phyloP scores from a whole-genome alignment of 2,329 filamentous ascomycete genomes.

The Mollisiaceae sp. region DNA sequence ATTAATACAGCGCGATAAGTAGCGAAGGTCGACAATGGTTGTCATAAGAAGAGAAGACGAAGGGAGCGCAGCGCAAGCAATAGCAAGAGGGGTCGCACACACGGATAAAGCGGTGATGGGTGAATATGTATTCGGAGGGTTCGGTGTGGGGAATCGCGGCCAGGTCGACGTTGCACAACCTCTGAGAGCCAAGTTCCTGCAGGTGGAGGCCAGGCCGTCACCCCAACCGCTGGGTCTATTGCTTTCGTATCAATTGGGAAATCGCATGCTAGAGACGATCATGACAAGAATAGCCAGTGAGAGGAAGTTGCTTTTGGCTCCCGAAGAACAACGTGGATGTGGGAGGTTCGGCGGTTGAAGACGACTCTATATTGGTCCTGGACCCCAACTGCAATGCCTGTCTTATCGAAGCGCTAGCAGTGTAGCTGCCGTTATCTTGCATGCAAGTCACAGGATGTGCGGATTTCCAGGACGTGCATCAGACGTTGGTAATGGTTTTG shows the following conservation, averaged over 20 bases:
- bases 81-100: conserved; percentile 25
- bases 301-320: conserved; percentile 18
- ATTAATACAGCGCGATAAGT: conserved; percentile 41
- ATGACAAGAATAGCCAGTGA: conserved; percentile 29
- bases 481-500: conserved; percentile 14
- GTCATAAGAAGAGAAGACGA: conserved; percentile 21
- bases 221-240: conserved; percentile 42
- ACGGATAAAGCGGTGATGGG: conserved; percentile 35
- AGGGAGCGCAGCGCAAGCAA: conserved; percentile 24
- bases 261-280: conserved; percentile 24
- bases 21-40: conserved; percentile 33
- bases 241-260: conserved; percentile 32
- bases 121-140: conserved; percentile 33
- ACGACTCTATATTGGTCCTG: conserved; percentile 36
- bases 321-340: conserved; percentile 19
- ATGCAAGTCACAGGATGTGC: conserved; percentile 31
- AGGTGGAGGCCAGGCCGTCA: conserved; percentile 38
- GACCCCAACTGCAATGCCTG: conserved; percentile 30
- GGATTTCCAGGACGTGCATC: conserved; percentile 24
- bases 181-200: conserved; percentile 37
- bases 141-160: conserved; percentile 34
- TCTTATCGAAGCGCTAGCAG: conserved; percentile 36
- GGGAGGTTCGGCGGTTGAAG: conserved; percentile 34
- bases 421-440: conserved; percentile 34
- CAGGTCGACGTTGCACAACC: conserved; percentile 30